A percentile compares a stretch with the other conserved stretches of the same genome.
phyloP scores from a whole-genome alignment of 2,329 filamentous ascomycete species.

The Coleophoma eucalyptorum region DNA sequence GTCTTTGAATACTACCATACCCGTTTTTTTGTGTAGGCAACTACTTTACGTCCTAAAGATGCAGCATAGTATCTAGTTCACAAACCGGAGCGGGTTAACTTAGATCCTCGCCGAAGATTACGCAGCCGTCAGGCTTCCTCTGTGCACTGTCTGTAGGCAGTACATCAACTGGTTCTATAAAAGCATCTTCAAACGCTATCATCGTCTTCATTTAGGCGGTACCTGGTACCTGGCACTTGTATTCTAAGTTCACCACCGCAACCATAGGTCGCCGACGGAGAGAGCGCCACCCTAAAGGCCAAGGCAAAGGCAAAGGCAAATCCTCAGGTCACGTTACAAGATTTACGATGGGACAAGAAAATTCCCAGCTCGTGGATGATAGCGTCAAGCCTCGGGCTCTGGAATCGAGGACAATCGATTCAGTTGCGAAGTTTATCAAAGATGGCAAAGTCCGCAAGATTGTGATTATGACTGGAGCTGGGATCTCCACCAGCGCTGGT shows the following conservation, averaged over 20 bases:
- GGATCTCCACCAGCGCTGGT: slow-evolving; percentile 73
- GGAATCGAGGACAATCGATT: slow-evolving; percentile 63
- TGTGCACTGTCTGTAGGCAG: too few species aligned
- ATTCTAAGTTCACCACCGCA: slow-evolving; percentile 10
- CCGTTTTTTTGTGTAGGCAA: too few species aligned
- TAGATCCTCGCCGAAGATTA: too few species aligned
- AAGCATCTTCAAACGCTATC: too few species aligned
- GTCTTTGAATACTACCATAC: too few species aligned
- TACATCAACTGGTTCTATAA: too few species aligned
- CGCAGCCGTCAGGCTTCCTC: too few species aligned
- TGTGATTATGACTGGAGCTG: slow-evolving; percentile 87
- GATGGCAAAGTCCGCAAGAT: slow-evolving; percentile 64
- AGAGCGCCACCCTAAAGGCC: slow-evolving; percentile 33
- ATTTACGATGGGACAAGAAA: slow-evolving; percentile 80
- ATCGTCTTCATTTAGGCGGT: too few species aligned
- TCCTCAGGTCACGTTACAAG: slow-evolving; percentile 12
- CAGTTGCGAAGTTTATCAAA: slow-evolving; percentile 77
- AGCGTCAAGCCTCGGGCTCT: slow-evolving; percentile 61
- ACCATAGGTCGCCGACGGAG: slow-evolving; percentile 47
- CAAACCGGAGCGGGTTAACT: too few species aligned
- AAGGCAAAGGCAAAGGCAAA: slow-evolving; percentile 16
- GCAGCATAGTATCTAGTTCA: too few species aligned
- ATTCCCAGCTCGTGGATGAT: slow-evolving; percentile 65
- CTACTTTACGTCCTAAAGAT: too few species aligned
- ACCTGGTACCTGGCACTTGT: too few species aligned